Percentiles rank a stretch among this genome's conserved stretches.
These are phyloP conservation scores for Pelargonium fulgidum DNA, from an alignment of 441 rosid species.

Conservation along the genomic window DNA sequence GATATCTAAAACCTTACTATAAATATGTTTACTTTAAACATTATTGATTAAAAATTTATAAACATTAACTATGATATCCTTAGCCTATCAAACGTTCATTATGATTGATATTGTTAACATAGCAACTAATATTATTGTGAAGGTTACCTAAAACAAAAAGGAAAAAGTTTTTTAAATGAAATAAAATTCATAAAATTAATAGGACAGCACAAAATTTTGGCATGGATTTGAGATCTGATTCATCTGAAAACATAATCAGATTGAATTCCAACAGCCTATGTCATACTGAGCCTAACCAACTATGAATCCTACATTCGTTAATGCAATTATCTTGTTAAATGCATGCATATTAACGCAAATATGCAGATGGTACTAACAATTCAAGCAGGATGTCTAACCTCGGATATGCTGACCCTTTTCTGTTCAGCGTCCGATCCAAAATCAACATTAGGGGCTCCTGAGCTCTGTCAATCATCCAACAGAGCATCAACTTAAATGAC, in stretches of 20 bases:
- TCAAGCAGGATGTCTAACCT: constrained; percentile 45
- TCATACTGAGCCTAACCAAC: background rate
- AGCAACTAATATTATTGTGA: background rate
- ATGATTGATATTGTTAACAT: background rate
- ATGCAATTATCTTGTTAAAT: constrained; percentile 1
- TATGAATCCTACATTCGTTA: background rate
- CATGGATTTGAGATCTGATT: background rate
- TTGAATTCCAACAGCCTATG: background rate
- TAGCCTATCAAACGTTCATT: background rate
- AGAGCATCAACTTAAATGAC: background rate
- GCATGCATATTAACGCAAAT: constrained; percentile 14
- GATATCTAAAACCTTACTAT: background rate
- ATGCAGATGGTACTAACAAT: constrained; percentile 16
- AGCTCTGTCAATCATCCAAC: constrained; percentile 38
- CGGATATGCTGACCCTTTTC: constrained; percentile 52
- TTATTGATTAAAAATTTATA: background rate
- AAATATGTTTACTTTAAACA: background rate
- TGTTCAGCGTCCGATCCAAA: constrained; percentile 64
- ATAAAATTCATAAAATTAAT: background rate
- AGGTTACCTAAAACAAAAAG: background rate
- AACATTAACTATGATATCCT: background rate
- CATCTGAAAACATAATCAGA: background rate
- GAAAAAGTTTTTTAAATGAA: background rate
- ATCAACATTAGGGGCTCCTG: constrained; percentile 47
- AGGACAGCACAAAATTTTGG: background rate